Evolutionary conservation across 2,329 filamentous ascomycete species (phyloP).

Genomic region (Sphaerulina vaccinii): DNA sequence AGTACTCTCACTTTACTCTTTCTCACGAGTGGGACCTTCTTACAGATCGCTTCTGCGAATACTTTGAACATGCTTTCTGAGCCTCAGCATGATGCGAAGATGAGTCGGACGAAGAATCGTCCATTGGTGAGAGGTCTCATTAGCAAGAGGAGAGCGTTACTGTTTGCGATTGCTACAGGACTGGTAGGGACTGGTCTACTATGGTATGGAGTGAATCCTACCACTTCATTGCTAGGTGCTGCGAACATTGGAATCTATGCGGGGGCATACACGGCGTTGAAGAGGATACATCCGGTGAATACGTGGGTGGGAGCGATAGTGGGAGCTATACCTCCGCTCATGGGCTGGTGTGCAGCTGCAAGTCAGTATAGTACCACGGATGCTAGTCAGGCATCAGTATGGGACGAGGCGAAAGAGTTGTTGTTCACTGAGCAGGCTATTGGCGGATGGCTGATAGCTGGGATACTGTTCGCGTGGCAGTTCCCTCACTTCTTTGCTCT

Average conservation of each 20-base stretch:
- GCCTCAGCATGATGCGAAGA: constrained; percentile 81
- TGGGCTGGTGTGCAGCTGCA: constrained; percentile 96
- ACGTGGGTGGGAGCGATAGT: constrained; percentile 95
- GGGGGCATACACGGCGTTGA: constrained; percentile 87
- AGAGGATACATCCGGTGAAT: constrained; percentile 80
- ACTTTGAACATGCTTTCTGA: constrained; percentile 98
- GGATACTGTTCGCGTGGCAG: constrained; percentile 89
- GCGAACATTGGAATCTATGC: constrained; percentile 88
- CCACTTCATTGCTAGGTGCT: constrained; percentile 79
- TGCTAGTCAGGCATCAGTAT: constrained; percentile 25
- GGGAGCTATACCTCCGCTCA: constrained; percentile 88
- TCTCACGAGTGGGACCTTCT: constrained; percentile 78
- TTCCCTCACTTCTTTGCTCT: constrained; percentile 98
- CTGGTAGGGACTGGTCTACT: constrained; percentile 67
- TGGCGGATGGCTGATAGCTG: constrained; percentile 87
- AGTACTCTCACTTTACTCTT: constrained; percentile 90
- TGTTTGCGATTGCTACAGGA: constrained; percentile 77
- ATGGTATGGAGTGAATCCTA: constrained; percentile 90
- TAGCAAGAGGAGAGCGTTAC: constrained; percentile 65
- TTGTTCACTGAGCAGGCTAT: constrained; percentile 39
- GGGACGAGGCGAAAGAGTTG: constrained; percentile 35
- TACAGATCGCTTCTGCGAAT: constrained; percentile 89
- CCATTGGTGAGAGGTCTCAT: constrained; percentile 83
- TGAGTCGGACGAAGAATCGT: constrained; percentile 88
- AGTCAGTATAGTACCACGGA: constrained; percentile 68